A percentile compares a stretch with the other conserved stretches of the same genome.
phyloP scores from a whole-genome alignment of 2,329 filamentous ascomycete genomes.

The Ilyonectria mors-panacis region DNA sequence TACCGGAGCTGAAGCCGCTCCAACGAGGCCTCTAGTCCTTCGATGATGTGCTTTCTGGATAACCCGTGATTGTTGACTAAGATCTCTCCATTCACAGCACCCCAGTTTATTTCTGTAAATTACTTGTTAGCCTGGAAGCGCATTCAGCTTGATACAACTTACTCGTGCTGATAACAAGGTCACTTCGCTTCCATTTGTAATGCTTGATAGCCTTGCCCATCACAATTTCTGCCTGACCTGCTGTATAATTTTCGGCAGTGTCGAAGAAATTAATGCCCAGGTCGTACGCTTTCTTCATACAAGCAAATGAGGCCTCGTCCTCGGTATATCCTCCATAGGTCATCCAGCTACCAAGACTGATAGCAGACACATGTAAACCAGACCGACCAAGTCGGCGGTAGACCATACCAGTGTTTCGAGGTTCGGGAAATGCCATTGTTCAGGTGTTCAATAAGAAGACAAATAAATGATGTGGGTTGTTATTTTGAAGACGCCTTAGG shows the following conservation, averaged over 20 bases:
- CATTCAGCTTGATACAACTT: constrained; percentile 70
- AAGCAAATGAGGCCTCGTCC: constrained; percentile 72
- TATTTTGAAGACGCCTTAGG: too few species aligned
- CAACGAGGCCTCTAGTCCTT: constrained; percentile 68
- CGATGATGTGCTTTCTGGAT: constrained; percentile 4
- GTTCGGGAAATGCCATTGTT: constrained; percentile 59
- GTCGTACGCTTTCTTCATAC: constrained; percentile 74
- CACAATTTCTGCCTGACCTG: constrained; percentile 73
- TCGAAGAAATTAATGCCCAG: constrained; percentile 75
- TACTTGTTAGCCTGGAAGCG: too few species aligned
- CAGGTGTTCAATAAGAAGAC: not conserved
- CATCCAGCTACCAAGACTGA: constrained; percentile 75
- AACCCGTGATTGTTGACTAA: too few species aligned
- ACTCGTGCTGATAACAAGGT: constrained; percentile 72
- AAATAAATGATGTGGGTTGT: too few species aligned
- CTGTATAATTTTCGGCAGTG: constrained; percentile 71
- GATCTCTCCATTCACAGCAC: too few species aligned
- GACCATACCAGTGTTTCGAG: constrained; percentile 59
- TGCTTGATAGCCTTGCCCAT: constrained; percentile 74
- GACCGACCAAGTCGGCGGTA: constrained; percentile 62
- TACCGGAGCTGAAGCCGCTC: constrained; percentile 70
- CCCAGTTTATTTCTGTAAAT: too few species aligned
- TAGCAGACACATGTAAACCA: constrained; percentile 76
- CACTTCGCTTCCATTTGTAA: constrained; percentile 72
- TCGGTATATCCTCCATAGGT: constrained; percentile 77